phyloP scores from a whole-genome alignment of 2,329 filamentous ascomycete species.

The Fusarium sp. region DNA sequence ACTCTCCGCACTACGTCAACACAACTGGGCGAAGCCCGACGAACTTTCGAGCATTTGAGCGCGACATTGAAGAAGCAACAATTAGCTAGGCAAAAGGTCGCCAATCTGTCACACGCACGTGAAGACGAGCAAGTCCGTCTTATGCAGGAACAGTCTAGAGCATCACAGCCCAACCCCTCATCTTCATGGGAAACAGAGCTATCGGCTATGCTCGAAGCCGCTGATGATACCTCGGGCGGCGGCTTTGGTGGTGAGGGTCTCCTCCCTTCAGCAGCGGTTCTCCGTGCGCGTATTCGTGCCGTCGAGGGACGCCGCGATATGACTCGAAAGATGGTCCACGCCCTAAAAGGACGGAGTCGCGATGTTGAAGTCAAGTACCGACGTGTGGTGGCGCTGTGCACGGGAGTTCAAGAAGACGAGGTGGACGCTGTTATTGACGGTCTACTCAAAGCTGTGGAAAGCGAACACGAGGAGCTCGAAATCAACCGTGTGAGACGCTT shows the following conservation, averaged over 20 bases:
- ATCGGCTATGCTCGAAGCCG: constrained; percentile 59
- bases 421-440: constrained; percentile 85
- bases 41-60: constrained; percentile 77
- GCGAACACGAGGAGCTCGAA: constrained; percentile 81
- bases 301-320: constrained; percentile 76
- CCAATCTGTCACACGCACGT: constrained; percentile 80
- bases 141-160: constrained; percentile 55
- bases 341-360: constrained; percentile 80
- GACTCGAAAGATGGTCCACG: constrained; percentile 74
- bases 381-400: constrained; percentile 88
- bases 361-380: constrained; percentile 91
- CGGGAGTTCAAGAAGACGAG: constrained; percentile 78
- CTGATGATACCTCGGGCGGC: constrained; percentile 51
- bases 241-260: constrained; percentile 55
- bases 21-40: constrained; percentile 81
- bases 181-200: constrained; percentile 67
- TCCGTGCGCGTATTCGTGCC: constrained; percentile 77
- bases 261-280: constrained; percentile 68
- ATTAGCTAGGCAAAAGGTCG: constrained; percentile 76
- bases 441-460: constrained; percentile 88
- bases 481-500: constrained; percentile 83
- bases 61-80: constrained; percentile 72
- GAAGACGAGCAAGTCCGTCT: constrained; percentile 73
- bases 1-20: constrained; percentile 84
- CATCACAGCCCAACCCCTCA: constrained; percentile 59